phyloP scores from a whole-genome alignment of 2,329 filamentous ascomycete genomes.

The Pyrenophora tritici-repentis region DNA sequence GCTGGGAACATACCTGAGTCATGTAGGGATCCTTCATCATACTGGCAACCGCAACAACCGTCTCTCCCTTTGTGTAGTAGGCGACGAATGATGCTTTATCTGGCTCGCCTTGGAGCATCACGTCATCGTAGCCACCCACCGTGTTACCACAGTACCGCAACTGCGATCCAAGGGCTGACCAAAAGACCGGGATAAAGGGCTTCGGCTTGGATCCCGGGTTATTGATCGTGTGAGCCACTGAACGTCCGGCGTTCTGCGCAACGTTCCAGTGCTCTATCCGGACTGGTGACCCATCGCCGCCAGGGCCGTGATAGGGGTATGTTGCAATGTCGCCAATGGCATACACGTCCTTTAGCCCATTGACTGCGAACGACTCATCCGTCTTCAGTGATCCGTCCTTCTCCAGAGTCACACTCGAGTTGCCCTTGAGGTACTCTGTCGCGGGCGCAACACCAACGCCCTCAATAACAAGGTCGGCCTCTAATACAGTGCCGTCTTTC shows the following conservation, averaged over 20 bases:
- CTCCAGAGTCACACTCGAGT: conserved; percentile 71
- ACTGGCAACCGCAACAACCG: conserved; percentile 84
- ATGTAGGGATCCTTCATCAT: conserved; percentile 84
- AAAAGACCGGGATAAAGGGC: conserved; percentile 91
- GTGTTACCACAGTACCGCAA: conserved; percentile 94
- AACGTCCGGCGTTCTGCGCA: conserved; percentile 87
- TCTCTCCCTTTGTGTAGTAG: conserved; percentile 86
- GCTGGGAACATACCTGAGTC: conserved; percentile 52
- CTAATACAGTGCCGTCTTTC: conserved; percentile 82
- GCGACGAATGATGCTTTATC: conserved; percentile 79
- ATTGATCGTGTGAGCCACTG: conserved; percentile 77
- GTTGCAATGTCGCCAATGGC: conserved; percentile 95
- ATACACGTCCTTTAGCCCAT: conserved; percentile 80
- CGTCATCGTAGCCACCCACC: conserved; percentile 78
- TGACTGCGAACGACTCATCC: conserved; percentile 77
- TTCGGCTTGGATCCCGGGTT: conserved; percentile 65
- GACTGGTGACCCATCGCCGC: conserved; percentile 71
- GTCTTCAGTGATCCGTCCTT: conserved; percentile 85
- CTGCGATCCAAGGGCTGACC: conserved; percentile 89
- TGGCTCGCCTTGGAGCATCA: conserved; percentile 76
- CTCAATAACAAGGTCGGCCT: conserved; percentile 87
- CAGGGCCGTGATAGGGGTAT: conserved; percentile 91
- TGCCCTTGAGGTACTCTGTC: conserved; percentile 79
- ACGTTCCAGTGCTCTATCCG: conserved; percentile 99
- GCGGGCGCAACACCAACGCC: conserved; percentile 88